A percentile compares a stretch with the other conserved stretches of the same genome.
Evolutionary conservation across 2,329 filamentous ascomycete genomes (phyloP).

Genomic region (Lanzia echinophila): DNA sequence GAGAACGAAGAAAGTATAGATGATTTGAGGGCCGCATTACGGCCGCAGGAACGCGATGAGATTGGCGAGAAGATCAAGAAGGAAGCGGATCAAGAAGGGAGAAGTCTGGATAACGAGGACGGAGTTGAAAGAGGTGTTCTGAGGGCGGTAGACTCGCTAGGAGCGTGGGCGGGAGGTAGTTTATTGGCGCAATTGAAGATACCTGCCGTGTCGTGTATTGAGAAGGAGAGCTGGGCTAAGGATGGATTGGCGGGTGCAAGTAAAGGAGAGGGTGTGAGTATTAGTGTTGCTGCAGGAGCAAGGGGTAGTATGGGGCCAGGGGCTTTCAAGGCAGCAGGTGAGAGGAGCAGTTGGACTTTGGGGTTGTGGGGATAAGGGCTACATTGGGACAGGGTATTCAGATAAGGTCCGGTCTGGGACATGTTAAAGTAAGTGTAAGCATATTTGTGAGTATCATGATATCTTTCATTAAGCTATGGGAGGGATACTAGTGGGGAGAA

Average conservation of each 20-base stretch:
- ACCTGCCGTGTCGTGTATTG: constrained; percentile 61
- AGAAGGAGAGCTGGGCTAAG: constrained; percentile 64
- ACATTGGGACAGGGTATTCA: no score
- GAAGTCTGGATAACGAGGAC: no score
- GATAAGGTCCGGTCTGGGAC: no score
- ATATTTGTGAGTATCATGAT: no score
- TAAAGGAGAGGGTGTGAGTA: constrained; percentile 43
- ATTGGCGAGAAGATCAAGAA: constrained; percentile 21
- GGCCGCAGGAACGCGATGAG: neutral
- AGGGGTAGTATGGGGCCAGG: constrained; percentile 59
- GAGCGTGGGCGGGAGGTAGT: constrained; percentile 69
- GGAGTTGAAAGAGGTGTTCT: constrained; percentile 50
- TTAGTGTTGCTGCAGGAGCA: constrained; percentile 35
- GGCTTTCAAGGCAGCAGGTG: constrained; percentile 37
- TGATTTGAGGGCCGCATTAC: neutral
- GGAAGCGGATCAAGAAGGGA: constrained; percentile 37
- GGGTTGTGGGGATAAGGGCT: constrained; percentile 50
- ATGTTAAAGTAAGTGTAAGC: no score
- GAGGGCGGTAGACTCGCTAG: constrained; percentile 61
- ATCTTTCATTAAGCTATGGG: no score
- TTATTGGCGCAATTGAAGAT: constrained; percentile 62
- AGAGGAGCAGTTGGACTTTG: constrained; percentile 50
- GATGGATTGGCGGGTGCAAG: constrained; percentile 59
- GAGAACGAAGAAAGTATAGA: neutral
- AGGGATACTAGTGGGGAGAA: no score